A percentile compares a stretch with the other conserved stretches of the same genome.
These are phyloP conservation scores for Lepidium sativum DNA, from an alignment of 345 rosid species.

Conservation along the genomic window DNA sequence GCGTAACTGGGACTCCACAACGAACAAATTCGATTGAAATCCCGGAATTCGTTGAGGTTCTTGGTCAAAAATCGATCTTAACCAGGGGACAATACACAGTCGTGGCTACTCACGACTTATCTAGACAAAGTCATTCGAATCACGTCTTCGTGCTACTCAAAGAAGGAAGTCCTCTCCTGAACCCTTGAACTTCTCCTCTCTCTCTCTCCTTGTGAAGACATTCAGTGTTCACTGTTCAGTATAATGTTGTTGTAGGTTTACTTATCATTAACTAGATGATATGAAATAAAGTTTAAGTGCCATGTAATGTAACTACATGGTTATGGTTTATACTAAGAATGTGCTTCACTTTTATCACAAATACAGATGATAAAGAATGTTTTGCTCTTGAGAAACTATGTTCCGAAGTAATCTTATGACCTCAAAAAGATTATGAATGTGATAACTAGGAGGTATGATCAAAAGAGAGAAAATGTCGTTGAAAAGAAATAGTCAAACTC, in stretches of 20 bases:
- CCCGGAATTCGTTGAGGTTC: conserved; percentile 65
- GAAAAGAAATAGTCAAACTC: background rate
- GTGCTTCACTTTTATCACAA: background rate
- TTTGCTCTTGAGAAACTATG: too few species aligned
- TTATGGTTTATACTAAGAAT: background rate
- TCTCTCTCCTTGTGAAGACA: background rate
- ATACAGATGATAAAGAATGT: too few species aligned
- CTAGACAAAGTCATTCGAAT: conserved; percentile 69
- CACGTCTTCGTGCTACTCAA: conserved; percentile 73
- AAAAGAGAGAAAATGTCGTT: too few species aligned
- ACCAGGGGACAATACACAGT: conserved; percentile 55
- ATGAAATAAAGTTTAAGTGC: background rate
- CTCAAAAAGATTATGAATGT: too few species aligned
- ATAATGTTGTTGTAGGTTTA: background rate
- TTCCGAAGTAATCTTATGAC: too few species aligned
- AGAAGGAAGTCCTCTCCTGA: conserved; percentile 68
- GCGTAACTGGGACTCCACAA: conserved; percentile 83
- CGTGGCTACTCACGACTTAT: conserved; percentile 87
- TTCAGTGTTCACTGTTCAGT: conserved; percentile 5
- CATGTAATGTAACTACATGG: background rate
- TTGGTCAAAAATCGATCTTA: conserved; percentile 74
- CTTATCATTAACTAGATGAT: background rate
- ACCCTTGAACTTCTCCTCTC: conserved; percentile 11
- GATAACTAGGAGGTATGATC: too few species aligned
- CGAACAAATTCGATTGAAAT: conserved; percentile 72